Evolutionary conservation across 202 grass and related monocot species (phyloP).

Genomic region (Brachypodium distachyon): DNA sequence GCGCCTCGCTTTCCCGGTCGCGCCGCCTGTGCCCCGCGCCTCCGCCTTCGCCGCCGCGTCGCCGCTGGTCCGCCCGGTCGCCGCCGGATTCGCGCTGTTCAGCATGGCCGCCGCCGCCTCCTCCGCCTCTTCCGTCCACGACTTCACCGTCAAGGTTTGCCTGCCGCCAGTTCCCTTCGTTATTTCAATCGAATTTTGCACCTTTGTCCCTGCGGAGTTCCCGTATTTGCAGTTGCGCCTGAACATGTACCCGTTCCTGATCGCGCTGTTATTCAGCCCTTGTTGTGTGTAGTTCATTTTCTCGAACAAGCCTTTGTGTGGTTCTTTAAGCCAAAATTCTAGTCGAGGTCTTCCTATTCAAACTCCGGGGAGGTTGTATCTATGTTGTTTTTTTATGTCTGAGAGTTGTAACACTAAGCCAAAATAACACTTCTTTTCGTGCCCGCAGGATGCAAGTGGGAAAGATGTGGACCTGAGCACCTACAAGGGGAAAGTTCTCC

Average conservation of each 20-base stretch:
- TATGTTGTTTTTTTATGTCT: background rate
- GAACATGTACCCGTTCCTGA: background rate
- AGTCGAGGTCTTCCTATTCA: background rate
- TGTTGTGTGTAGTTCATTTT: background rate
- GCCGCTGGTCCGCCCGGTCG: background rate
- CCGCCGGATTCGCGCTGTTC: slow-evolving; percentile 24
- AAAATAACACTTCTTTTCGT: background rate
- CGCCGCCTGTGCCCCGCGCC: background rate
- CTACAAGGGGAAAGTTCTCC: slow-evolving; percentile 83
- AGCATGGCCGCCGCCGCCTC: slow-evolving; percentile 34
- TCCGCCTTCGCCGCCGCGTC: background rate
- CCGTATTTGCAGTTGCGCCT: background rate
- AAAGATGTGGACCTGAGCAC: slow-evolving; percentile 84
- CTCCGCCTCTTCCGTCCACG: slow-evolving; percentile 51
- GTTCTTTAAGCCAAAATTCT: background rate
- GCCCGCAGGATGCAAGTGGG: slow-evolving; percentile 63
- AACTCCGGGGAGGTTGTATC: background rate
- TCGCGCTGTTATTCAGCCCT: background rate
- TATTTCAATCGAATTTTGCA: background rate
- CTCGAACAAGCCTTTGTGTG: too few species aligned
- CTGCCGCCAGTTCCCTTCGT: background rate
- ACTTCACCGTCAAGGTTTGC: slow-evolving; percentile 83
- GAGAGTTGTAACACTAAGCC: background rate
- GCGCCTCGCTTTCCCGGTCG: background rate
- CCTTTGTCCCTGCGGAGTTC: background rate